Conservation (phyloP, 345 rosid species). For the Clausena lansium region DNA sequence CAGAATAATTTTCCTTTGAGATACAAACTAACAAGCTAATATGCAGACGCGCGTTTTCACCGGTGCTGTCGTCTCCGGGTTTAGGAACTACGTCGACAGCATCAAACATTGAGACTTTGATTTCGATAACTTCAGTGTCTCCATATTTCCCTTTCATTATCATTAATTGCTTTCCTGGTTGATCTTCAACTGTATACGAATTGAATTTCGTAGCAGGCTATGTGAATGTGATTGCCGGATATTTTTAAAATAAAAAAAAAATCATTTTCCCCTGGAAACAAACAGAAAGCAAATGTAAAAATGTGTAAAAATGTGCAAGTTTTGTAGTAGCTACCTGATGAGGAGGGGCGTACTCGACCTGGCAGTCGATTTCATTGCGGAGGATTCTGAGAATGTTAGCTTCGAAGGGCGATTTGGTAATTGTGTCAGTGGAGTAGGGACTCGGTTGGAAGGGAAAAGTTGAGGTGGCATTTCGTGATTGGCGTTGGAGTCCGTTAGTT, state of each 20-base stretch:
- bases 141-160: conserved; percentile 46
- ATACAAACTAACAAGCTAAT: conserved; percentile 56
- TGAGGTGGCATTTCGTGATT: conserved; percentile 14
- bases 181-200: conserved; percentile 56
- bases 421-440: conserved; percentile 16
- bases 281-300: not conserved
- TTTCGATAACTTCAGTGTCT: conserved; percentile 43
- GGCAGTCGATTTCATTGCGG: conserved; percentile 54
- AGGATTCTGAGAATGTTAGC: conserved; percentile 70
- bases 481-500: conserved; percentile 7
- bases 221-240: conserved; percentile 2
- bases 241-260: not conserved
- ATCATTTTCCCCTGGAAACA: conserved; percentile 4
- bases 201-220: conserved; percentile 53
- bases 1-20: conserved; percentile 39
- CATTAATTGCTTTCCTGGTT: conserved; percentile 53
- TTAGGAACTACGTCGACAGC: conserved; percentile 47
- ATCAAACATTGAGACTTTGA: conserved; percentile 71
- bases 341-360: conserved; percentile 60
- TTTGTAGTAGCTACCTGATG: conserved; percentile 33
- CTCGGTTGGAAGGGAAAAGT: conserved; percentile 19
- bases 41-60: conserved; percentile 48
- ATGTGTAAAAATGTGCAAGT: not conserved
- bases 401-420: conserved; percentile 44
- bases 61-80: conserved; percentile 46